Base-by-base conservation (phyloP, 75 land plant species). In the Ceratopteris richardii region DNA sequence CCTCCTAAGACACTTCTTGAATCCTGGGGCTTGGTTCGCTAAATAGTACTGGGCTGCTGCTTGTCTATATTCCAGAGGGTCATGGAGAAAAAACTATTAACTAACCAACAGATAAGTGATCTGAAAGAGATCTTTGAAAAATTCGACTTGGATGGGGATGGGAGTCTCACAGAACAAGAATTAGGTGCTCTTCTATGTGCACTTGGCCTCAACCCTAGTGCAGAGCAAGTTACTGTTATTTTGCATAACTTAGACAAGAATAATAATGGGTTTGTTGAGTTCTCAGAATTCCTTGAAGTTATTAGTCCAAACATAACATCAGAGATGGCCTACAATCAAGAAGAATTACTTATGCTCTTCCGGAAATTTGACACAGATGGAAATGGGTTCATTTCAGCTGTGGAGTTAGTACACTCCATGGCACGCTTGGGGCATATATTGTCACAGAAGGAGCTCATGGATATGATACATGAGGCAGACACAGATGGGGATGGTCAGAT, bases 311-410 rank as follows among this genome's bases (percentile, higher is more conserved):
- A 80, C 20, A 57, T 77, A 62, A 65, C 58, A 10, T 74, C 70
- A 31, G 43, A 70, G 39, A 36, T 64, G 41, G 29, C 19, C 26
- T 64, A 64, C 19, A 74, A 76, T 39, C 77, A 85, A 44, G 80
- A 71, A 61, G 82, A 83, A 67, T 62, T 90, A 2, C 27, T 79
- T 28, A 73, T 76, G 62, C 66, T 78, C n/a, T 89, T 90, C 69
- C 69, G 78, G 30, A 40, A 69, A 19, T 90, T 90, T 39, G 96
- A 90, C 50, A 65, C 71, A n/a, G 90, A 90, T 60, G 90, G 96
- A 4, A 90, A 90, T 47, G 96, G 90, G 16, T 86, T 61, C 66
- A 90, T 90, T 13, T 82, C 87, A 18, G 96, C 96, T 26, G 85
- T 81, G 0, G 96, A 90, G 75, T 74, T 90, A 0, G 96, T 91